Conservation (phyloP, 345 rosid genomes). For the Mangifera indica region DNA sequence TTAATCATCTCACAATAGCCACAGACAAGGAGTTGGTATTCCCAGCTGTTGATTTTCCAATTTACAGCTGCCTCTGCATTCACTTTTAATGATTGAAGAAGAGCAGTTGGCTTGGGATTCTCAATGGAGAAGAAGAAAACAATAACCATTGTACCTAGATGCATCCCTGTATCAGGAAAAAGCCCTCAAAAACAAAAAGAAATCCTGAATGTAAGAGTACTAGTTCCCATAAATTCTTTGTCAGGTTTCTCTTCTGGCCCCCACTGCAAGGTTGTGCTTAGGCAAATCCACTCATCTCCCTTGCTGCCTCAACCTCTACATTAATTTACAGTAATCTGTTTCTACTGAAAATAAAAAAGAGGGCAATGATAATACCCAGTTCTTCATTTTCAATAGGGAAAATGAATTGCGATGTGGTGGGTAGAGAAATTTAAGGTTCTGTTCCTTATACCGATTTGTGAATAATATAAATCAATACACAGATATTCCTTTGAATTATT, state of each 20-base stretch:
- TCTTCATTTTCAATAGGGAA: background rate
- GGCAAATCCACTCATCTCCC: background rate
- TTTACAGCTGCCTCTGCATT: no score
- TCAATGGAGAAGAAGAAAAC: background rate
- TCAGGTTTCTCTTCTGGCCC: background rate
- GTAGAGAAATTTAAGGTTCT: background rate
- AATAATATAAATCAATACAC: background rate
- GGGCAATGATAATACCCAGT: background rate
- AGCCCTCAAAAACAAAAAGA: background rate
- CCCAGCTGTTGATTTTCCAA: background rate
- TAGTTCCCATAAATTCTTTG: background rate
- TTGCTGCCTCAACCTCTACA: background rate
- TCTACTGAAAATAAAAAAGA: no score
- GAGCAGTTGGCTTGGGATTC: background rate
- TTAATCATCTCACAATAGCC: background rate
- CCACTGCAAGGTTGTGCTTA: background rate
- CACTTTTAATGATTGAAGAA: no score
- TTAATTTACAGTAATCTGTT: no score
- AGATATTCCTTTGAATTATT: slow-evolving; percentile 19
- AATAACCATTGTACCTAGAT: background rate
- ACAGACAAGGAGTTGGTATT: background rate
- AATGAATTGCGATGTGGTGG: slow-evolving; percentile 6
- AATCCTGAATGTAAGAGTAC: background rate
- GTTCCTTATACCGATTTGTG: background rate
- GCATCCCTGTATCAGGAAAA: background rate